phyloP scores from a whole-genome alignment of 2,329 filamentous ascomycete genomes.

The Pseudogymnoascus destructans region DNA sequence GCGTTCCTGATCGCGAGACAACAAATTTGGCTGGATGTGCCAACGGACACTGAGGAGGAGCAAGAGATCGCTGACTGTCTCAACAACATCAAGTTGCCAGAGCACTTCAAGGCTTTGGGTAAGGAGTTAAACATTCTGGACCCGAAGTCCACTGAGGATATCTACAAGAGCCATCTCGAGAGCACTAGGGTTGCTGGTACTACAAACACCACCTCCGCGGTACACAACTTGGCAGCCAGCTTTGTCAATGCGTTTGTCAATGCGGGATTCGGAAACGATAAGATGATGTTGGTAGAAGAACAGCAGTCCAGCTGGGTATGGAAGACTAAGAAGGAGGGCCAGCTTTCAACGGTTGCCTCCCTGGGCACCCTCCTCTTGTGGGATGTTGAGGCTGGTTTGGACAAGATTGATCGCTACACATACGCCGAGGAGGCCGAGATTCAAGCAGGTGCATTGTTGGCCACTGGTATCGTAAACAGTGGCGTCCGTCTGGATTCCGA shows the following conservation, averaged over 20 bases:
- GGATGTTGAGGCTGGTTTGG: slow-evolving; percentile 84
- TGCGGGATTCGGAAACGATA: slow-evolving; percentile 87
- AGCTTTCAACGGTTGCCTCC: slow-evolving; percentile 92
- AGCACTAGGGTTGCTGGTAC: slow-evolving; percentile 84
- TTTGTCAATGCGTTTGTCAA: slow-evolving; percentile 98
- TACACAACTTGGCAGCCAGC: slow-evolving; percentile 87
- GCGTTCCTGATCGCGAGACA: slow-evolving; percentile 87
- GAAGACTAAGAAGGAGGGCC: slow-evolving; percentile 98
- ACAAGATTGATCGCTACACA: slow-evolving; percentile 90
- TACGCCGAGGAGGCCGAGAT: slow-evolving; percentile 74
- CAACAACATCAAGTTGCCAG: slow-evolving; percentile 74
- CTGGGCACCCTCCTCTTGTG: slow-evolving; percentile 83
- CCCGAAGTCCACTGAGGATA: slow-evolving; percentile 93
- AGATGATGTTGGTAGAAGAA: slow-evolving; percentile 89
- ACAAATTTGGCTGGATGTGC: slow-evolving; percentile 66
- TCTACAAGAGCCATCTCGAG: slow-evolving; percentile 98
- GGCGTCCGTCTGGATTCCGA: slow-evolving; percentile 83
- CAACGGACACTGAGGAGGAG: slow-evolving; percentile 51
- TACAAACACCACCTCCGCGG: slow-evolving; percentile 88
- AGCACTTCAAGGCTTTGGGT: slow-evolving; percentile 85
- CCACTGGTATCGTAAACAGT: slow-evolving; percentile 90
- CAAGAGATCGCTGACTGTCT: slow-evolving; percentile 68
- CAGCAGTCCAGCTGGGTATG: slow-evolving; percentile 92
- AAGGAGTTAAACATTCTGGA: slow-evolving; percentile 96
- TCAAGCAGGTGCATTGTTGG: slow-evolving; percentile 80